A percentile compares a stretch with the other conserved stretches of the same genome.
phyloP scores from a whole-genome alignment of 1,284 basidiomycete species.

The Trametes polyzona region DNA sequence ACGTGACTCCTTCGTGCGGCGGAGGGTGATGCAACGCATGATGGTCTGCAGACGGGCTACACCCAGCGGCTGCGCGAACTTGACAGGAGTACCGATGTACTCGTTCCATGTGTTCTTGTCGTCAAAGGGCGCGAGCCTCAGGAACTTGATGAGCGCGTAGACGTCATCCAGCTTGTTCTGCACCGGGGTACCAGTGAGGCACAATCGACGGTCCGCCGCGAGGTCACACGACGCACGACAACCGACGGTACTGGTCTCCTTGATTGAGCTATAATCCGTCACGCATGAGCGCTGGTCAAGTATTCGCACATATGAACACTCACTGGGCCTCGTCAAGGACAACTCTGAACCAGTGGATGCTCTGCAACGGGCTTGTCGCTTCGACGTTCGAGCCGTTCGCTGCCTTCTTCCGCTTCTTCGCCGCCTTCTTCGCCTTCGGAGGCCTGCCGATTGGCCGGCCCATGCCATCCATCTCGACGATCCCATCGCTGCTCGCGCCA shows the following conservation, averaged over 20 bases:
- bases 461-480: conserved; percentile 67
- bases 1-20: conserved; percentile 93
- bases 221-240: conserved; percentile 96
- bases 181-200: conserved; percentile 96
- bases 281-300: neutral
- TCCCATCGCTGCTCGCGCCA: conserved; percentile 65
- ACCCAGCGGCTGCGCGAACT: conserved; percentile 90
- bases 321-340: conserved; percentile 99
- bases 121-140: conserved; percentile 90
- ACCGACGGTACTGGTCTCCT: conserved; percentile 92
- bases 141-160: conserved; percentile 94
- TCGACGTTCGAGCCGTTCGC: conserved; percentile 52
- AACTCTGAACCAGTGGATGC: conserved; percentile 96
- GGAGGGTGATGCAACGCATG: conserved; percentile 96
- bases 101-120: conserved; percentile 94
- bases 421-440: conserved; percentile 62
- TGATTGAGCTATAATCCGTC: conserved; percentile 80
- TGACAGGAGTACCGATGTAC: conserved; percentile 90
- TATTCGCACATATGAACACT: conserved; percentile 39
- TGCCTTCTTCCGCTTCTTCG: conserved; percentile 71
- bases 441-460: conserved; percentile 64
- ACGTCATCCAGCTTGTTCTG: conserved; percentile 99
- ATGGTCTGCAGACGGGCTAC: conserved; percentile 94
- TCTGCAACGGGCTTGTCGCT: conserved; percentile 87
- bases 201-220: conserved; percentile 90